Conservation (phyloP, 805 yeast genomes). For the Soucietia sequanensis region DNA sequence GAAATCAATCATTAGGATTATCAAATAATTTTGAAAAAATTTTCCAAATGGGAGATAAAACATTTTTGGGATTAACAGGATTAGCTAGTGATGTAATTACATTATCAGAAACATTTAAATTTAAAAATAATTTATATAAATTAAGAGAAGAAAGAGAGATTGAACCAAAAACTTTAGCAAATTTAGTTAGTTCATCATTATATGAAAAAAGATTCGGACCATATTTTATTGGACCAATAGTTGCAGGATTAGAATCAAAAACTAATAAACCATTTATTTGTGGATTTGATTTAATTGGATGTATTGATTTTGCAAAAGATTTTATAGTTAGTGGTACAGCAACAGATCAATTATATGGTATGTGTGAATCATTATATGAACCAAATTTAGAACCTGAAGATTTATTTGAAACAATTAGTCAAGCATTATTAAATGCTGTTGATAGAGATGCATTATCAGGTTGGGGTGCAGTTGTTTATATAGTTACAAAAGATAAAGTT, state of each 20-base stretch:
- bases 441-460: slow-evolving; percentile 98
- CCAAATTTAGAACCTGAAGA: slow-evolving; percentile 94
- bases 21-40: slow-evolving; percentile 92
- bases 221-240: slow-evolving; percentile 93
- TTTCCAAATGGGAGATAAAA: slow-evolving; percentile 75
- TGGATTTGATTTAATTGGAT: slow-evolving; percentile 94
- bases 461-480: slow-evolving; percentile 96
- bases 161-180: slow-evolving; percentile 93
- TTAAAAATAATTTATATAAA: slow-evolving; percentile 84
- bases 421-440: slow-evolving; percentile 88
- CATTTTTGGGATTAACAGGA: slow-evolving; percentile 90
- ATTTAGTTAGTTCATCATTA: slow-evolving; percentile 83
- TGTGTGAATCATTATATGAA: slow-evolving; percentile 97
- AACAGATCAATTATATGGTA: slow-evolving; percentile 93
- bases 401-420: slow-evolving; percentile 91
- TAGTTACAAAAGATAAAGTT: slow-evolving; percentile 89
- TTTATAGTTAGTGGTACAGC: slow-evolving; percentile 97
- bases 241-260: slow-evolving; percentile 88
- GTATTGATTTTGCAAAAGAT: slow-evolving; percentile 92
- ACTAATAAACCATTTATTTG: slow-evolving; percentile 86
- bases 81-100: slow-evolving; percentile 93
- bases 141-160: slow-evolving; percentile 87
- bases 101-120: slow-evolving; percentile 74
- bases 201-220: slow-evolving; percentile 95
- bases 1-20: slow-evolving; percentile 89